Evolutionary conservation across 2,329 filamentous ascomycete genomes (phyloP), one percentile per base, ranked within the genome.

Genomic region (Alternaria incomplexa): DNA sequence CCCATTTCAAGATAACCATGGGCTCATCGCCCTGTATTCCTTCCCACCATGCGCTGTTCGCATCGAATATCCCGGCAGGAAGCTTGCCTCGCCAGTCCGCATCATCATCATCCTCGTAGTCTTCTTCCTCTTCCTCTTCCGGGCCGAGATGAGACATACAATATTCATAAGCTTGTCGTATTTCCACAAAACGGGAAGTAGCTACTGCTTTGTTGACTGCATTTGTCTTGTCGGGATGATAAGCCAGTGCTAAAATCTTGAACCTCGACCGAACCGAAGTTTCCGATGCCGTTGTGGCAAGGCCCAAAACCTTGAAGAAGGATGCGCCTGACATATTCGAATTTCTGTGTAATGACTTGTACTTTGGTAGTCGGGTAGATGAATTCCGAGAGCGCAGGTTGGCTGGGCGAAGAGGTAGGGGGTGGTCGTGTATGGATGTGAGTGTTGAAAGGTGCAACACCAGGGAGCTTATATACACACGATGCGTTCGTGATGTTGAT

Each of bases 221-320:
- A 28, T 26, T 40, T 22, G 28, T 40, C 25, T 51, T 63, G 32
- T 63, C 61, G 8, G 61, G 61, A 17, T 63, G 61, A n/a, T 32
- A 25, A 9, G 28, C n/a, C 1, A 63, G 32, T 6, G 61, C 56
- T n/a, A 59, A 44, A 9, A 50, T 22, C 40, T 56, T 63, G 20
- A 55, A 63, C 2, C 56, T 57, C 17, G 28, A 20, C 23, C 51
- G 36, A 20, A 59, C 36, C 17, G 58, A 32, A 8, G 23, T 32
- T 55, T 59, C 56, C 20, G 56, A 50, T 20, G 61, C 56, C 12
- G 40, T 46, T 9, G 25, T 3, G 6, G 25, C 11, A 25, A 56
- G 40, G 25, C 53, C 53, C n/a, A 56, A 10, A 11, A 15, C 26
- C 5, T 32, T 30, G 53, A 47, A 56, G 11, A 45, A 44, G n/a